Evolutionary conservation across 2,329 filamentous ascomycete species (phyloP), one percentile per base, ranked within the genome.

Genomic region (Hortaea werneckii): DNA sequence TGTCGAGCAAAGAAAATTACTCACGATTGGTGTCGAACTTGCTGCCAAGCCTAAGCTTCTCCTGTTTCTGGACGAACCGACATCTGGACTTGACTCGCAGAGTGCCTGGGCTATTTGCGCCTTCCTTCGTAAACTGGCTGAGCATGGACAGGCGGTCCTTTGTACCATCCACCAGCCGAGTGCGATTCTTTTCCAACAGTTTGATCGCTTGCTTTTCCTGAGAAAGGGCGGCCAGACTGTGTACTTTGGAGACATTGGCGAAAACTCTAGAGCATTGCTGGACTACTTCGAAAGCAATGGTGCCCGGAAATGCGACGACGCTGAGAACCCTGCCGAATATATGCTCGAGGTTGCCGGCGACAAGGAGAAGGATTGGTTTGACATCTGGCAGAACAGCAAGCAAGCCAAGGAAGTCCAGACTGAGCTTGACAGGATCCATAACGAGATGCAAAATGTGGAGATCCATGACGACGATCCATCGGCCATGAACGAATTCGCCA

Each of bases 321-420:
- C 56, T 1, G 82, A 83, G 49, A 87, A 87, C 54, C 83, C 84
- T 0, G 84, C 84, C 1, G 84, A 88, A 64, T 87, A 79, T 67
- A 86, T 87, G 78, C 72, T 87, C n/a, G 69, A 72, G 47, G 62
- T 70, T 40, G 64, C 65, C 26, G 57, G 57, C n/a, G 58, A 60
- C 37, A 58, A 61, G 27, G 63, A 63, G 11, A 59, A 60, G 34
- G 66, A 70, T 47, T 72, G 68, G 69, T 61, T 60, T 40, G 54
- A 63, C 6, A 62, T 66, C 5, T 71, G 69, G 69, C 59, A 60
- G 27, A 50, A 54, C 28, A 64, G 59, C 46, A 29, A 54, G 12
- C 55, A 65, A 47, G 52, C 50, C 42, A 45, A 47, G n/a, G 49
- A 43, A 1, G 59, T 70, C 1, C 61, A 68, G 43, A 51, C 52